Evolutionary conservation across 768 basidiomycete genomes (phyloP), one percentile per base, ranked within the genome.

Genomic region (Ephemerocybe angulata): DNA sequence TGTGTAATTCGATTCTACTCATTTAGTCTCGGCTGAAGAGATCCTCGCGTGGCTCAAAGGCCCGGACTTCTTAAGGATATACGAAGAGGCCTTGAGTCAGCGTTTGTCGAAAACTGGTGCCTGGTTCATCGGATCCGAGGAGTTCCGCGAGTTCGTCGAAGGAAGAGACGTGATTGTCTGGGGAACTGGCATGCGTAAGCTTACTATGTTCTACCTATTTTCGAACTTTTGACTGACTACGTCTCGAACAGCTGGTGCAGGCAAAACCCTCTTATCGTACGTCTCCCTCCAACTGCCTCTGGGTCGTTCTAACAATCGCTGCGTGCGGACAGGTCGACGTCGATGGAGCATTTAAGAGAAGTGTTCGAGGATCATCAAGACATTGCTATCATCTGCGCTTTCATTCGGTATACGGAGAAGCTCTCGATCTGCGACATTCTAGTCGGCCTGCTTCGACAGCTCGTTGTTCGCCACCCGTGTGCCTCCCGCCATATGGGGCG

Each of bases 171-270:
- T 27, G 25, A 47, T 47, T 17, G 15, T 46, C 3, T 54, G 53
- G 53, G 40, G 41, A 17, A 54, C 43, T 2, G 53, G 53, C 5
- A 54, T 44, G 29, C 53, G 53, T 54, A 43, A 25, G 53, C 44
- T 6, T 13, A 8, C 17, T 6, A 17, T 5, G 21, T n/a, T 19
- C 47, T 8, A n/a, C 8, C 10, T 47, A 33, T 27, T 3, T 4
- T 12, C 27, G n/a, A n/a, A 13, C 38, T n/a, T 8, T 19, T 13
- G 15, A 35, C 33, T 41, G 38, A 41, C 13, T 4, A n/a, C 25
- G 5, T 22, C 17, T 15, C 28, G 22, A 22, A 4, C 30, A 54
- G 53, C 53, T 12, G 53, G 53, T 3, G 40, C 53, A 2, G 53
- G 53, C 13, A 54, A 54, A 24, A 54, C 42, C 5, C 19, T 54